Base-by-base conservation (phyloP, 208 protist genomes). In the Leishmania guyanensis region DNA sequence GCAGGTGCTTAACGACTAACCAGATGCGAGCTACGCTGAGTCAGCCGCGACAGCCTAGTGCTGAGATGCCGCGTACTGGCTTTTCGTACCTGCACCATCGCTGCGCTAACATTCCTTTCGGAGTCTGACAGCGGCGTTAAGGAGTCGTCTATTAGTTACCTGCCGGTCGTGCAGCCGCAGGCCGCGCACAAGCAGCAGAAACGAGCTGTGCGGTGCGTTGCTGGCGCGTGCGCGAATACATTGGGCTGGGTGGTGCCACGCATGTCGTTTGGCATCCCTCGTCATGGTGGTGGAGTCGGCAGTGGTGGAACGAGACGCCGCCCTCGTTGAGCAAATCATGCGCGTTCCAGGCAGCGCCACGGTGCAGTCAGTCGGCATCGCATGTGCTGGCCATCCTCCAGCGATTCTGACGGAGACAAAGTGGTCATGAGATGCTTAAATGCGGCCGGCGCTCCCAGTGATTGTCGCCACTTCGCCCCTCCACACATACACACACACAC, bases 231-330 rank as follows among this genome's bases (percentile, higher is more conserved):
- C 17, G 39, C 68, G 3, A 81, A 88, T 12, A 56, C 83, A 2
- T 86, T 84, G 48, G 62, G 79, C 72, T 80, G 91, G 36, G 84
- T 94, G 36, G 82, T 88, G 73, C 84, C 86, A 85, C 91, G 88
- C 83, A 83, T 94, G 84, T 74, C 66, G 53, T 29, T 64, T 94
- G 1, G 85, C 79, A 20, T 75, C 81, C 1, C 88, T 83, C 0
- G n/a, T 83, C 29, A 86, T 89, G 82, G 91, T 87, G 43, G 75
- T 91, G 29, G 89, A 91, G 82, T 89, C 86, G 70, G 89, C 87
- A 2, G 89, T 85, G 76, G 83, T 76, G 54, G 86, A 78, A 20
- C 53, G 79, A 48, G 88, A 86, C 65, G 53, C 51, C 10, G 75
- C 72, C 1, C 77, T 94, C 20, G 88, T 94, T 77, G 64, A 86